phyloP scores from a whole-genome alignment of 768 basidiomycete species.

The Pleurotus djamor region DNA sequence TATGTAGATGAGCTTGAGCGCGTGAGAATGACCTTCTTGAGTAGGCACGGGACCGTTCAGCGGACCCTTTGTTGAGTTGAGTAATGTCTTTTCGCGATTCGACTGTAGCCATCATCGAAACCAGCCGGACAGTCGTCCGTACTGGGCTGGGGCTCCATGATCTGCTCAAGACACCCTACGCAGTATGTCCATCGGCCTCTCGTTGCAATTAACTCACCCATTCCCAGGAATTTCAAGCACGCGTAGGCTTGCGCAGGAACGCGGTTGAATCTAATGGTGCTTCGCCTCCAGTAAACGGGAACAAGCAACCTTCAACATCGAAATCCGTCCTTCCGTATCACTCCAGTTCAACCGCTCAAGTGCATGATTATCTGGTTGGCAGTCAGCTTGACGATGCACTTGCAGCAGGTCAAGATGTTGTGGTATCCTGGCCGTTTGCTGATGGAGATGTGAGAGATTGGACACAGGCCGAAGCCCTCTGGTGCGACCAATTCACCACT shows the following conservation, averaged over 20 bases:
- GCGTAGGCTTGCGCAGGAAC: constrained; percentile 70
- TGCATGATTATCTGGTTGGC: constrained; percentile 84
- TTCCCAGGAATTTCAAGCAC: constrained; percentile 71
- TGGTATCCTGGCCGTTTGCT: constrained; percentile 81
- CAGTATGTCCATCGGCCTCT: constrained; percentile 49
- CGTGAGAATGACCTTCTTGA: background rate
- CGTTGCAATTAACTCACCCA: constrained; percentile 5
- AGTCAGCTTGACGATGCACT: constrained; percentile 78
- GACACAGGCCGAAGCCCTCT: constrained; percentile 85
- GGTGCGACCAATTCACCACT: too few species aligned
- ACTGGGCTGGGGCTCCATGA: constrained; percentile 83
- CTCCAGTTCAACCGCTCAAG: constrained; percentile 41
- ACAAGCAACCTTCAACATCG: constrained; percentile 17
- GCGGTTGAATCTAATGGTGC: constrained; percentile 23
- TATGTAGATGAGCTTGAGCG: too few species aligned
- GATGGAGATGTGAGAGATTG: constrained; percentile 74
- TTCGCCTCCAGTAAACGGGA: constrained; percentile 15
- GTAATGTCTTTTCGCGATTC: constrained; percentile 79
- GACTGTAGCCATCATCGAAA: constrained; percentile 80
- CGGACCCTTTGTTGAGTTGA: background rate
- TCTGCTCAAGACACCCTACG: constrained; percentile 69
- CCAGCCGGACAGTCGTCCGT: constrained; percentile 63
- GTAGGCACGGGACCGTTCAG: too few species aligned
- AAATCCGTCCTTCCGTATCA: constrained; percentile 45
- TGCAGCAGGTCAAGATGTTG: constrained; percentile 67